Percentiles rank a stretch among this genome's conserved stretches.
Conservation (phyloP, 2,329 filamentous ascomycete species). For the Colletotrichum tofieldiae region DNA sequence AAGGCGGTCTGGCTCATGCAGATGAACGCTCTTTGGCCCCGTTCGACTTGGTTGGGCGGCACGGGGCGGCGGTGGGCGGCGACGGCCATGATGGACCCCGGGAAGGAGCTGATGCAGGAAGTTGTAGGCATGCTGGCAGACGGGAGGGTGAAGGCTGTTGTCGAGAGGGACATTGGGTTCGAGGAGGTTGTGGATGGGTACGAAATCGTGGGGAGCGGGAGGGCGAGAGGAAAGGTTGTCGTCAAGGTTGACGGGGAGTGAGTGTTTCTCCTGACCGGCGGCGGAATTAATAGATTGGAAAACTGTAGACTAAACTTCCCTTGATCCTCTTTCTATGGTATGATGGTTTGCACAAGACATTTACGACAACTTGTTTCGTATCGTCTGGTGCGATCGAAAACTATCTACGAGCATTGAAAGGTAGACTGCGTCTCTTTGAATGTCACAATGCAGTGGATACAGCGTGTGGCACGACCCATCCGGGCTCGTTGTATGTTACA, state of each 20-base stretch:
- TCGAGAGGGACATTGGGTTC: constrained; percentile 57
- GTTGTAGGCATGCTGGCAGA: constrained; percentile 52
- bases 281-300: no score
- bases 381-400: not conserved
- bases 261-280: not conserved
- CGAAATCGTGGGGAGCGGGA: constrained; percentile 51
- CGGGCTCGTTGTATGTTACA: not conserved
- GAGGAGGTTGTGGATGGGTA: constrained; percentile 56
- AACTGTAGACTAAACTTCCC: no score
- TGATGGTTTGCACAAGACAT: not conserved
- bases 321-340: not conserved
- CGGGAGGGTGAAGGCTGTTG: constrained; percentile 54
- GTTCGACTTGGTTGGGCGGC: constrained; percentile 54
- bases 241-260: constrained; percentile 50
- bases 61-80: constrained; percentile 54
- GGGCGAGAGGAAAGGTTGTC: constrained; percentile 58
- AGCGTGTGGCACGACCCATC: not conserved
- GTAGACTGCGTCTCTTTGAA: not conserved
- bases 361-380: no score
- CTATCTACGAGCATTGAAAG: not conserved
- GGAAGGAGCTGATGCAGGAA: constrained; percentile 51
- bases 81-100: constrained; percentile 54
- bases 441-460: not conserved
- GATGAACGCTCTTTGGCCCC: constrained; percentile 57
- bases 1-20: constrained; percentile 54